Percentiles rank a stretch among this genome's conserved stretches.
Evolutionary conservation across 1,284 basidiomycete species (phyloP).

Genomic region (Pseudozyma thailandica): DNA sequence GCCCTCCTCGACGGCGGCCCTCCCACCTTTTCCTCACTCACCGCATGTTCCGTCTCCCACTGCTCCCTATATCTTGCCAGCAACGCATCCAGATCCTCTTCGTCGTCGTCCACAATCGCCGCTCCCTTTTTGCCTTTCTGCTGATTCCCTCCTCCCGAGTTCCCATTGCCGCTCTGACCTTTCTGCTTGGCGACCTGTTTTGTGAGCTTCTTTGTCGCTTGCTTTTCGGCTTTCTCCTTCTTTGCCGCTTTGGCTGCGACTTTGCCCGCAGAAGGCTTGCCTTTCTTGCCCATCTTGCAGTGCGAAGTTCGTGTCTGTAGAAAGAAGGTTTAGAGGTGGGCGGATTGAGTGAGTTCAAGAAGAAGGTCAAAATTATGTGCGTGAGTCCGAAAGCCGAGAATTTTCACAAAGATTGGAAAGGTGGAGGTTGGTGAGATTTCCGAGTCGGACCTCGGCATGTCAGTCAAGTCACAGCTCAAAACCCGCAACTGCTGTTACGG

Average conservation of each 20-base stretch:
- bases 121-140: constrained; percentile 51
- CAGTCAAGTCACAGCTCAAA: too few species aligned
- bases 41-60: constrained; percentile 63
- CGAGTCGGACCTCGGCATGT: too few species aligned
- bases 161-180: constrained; percentile 11
- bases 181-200: constrained; percentile 55
- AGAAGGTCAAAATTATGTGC: neutral
- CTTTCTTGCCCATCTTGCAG: constrained; percentile 62
- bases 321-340: neutral
- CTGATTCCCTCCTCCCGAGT: constrained; percentile 14
- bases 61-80: constrained; percentile 59
- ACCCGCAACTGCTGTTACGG: too few species aligned
- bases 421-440: neutral
- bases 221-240: constrained; percentile 66
- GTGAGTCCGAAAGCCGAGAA: constrained; percentile 24
- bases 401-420: neutral
- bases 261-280: constrained; percentile 61
- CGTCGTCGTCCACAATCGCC: constrained; percentile 49
- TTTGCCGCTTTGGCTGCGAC: constrained; percentile 65
- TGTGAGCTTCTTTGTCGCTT: constrained; percentile 58
- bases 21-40: constrained; percentile 59
- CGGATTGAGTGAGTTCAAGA: neutral
- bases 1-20: constrained; percentile 59
- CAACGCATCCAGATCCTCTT: constrained; percentile 66
- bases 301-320: neutral